Evolutionary conservation across 1,284 basidiomycete species (phyloP), one percentile per base, ranked within the genome.

Genomic region (Ganoderma lucidum): DNA sequence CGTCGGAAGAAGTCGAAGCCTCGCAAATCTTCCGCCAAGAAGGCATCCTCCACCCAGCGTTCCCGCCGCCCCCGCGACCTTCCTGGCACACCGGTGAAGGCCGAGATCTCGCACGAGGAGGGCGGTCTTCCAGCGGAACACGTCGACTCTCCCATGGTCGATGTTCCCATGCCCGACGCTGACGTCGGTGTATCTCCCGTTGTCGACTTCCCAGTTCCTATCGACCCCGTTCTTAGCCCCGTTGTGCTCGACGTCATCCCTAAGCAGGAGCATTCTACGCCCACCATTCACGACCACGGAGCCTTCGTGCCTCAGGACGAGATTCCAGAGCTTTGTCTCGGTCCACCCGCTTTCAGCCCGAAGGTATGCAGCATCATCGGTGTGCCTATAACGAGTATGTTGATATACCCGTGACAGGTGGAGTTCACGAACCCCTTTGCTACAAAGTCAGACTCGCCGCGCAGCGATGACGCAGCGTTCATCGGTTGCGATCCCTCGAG

Each of bases 271-370:
- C 28, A 37, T 1, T 23, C n/a, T 8, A 61, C 59, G 37, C 59
- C 59, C n/a, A 4, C 14, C 56, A 39, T 59, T 35, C 45, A 45
- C 12, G 55, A 32, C 32, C 41, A 28, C 3, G 70, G 74, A n/a
- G 75, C 56, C 6, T 86, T 84, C 66, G 79, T 84, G 15, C 68
- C 80, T 3, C 85, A 79, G 10, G 73, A 77, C 14, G 79, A 81
- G 1, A 86, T 86, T 48, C 84, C 85, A 5, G 71, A 76, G 56
- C 74, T 86, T 37, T 77, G 79, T 45, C 76, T 86, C 39, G 76
- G 76, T 39, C 59, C 58, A 14, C 64, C 30, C 59, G 55, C 53
- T 35, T 63, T 23, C 32, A 39, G 39, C 44, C 44, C 41, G 42
- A 64, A n/a, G 62, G 65, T 67, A 63, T 62, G 61, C 19, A 23